Base-by-base conservation (phyloP, 2,329 filamentous ascomycete genomes). In the Pseudocercospora pini-densiflorae region DNA sequence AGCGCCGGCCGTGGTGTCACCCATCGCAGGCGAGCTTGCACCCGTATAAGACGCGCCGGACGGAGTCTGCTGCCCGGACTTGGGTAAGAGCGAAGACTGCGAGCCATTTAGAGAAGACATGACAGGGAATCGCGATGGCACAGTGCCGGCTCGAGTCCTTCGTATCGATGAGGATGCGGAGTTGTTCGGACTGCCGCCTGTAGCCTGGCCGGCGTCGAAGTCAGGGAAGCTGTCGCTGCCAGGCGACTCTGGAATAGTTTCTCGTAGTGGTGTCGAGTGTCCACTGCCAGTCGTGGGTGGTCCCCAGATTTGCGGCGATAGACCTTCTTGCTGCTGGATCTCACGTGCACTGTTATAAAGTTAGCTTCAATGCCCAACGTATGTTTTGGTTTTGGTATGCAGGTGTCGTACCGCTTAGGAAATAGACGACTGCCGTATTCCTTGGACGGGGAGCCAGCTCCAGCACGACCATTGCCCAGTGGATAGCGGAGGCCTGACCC, bases 221-320 rank as follows among this genome's bases (percentile, higher is more conserved):
- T 97, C 94, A 65, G 95, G 94, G 74, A 98, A 98, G 72, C 92
- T 94, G 82, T 97, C 94, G 72, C 86, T 87, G 71, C 92, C 95
- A 33, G 95, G 95, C 40, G 94, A 97, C 81, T 99, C 95, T 70
- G 94, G 94, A 68, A 99, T 98, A 71, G 94, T 97, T 83, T 98
- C 95, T 76, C 95, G 92, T 60, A 99, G 87, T 73, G 95, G 95
- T 49, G 94, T 97, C 21, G 94, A 97, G 80, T 97, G 94, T 71
- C 94, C 95, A 79, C 94, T 97, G 63, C 94, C 97, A 64, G 94
- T 94, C 71, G 95, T 94, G 58, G 95, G 94, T 71, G 95, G 94
- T 10, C 95, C 93, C 95, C 95, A 98, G 61, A 90, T 80, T 79
- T 87, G 86, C 76, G 85, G 90, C 77, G 84, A 83, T 59, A 97